Percentiles rank a stretch among this genome's conserved stretches.
Evolutionary conservation across 2,329 filamentous ascomycete species (phyloP).

Genomic region (Metarhizium guizhouense): DNA sequence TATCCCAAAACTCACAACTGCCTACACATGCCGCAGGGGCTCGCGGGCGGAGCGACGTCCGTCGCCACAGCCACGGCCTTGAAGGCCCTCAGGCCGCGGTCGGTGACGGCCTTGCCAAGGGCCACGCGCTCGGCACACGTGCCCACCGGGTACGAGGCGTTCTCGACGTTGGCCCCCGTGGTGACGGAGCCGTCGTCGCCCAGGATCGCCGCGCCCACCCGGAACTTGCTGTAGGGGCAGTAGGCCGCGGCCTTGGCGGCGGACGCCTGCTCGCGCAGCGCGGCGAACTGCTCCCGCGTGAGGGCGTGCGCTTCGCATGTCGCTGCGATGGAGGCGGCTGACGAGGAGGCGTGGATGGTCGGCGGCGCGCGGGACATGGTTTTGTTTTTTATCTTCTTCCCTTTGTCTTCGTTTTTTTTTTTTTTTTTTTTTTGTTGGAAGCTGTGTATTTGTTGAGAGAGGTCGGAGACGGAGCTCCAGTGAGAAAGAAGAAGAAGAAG

Average conservation of each 20-base stretch:
- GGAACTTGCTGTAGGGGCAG: slow-evolving; percentile 89
- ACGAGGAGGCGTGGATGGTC: neutral
- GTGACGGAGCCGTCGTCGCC: slow-evolving; percentile 31
- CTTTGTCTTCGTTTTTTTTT: too few species aligned
- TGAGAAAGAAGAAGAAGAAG: too few species aligned
- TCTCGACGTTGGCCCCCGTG: slow-evolving; percentile 81
- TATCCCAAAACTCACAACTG: slow-evolving; percentile 58
- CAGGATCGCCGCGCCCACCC: slow-evolving; percentile 77
- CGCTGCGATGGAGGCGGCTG: slow-evolving; percentile 15
- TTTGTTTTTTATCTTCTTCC: neutral
- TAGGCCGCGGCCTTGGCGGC: slow-evolving; percentile 74
- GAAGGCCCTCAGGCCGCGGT: slow-evolving; percentile 42
- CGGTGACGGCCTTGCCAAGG: slow-evolving; percentile 67
- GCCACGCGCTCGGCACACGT: slow-evolving; percentile 93
- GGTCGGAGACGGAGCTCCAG: too few species aligned
- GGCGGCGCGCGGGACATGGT: neutral
- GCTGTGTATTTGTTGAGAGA: too few species aligned
- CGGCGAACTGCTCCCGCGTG: slow-evolving; percentile 52
- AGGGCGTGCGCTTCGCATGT: slow-evolving; percentile 35
- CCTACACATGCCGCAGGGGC: slow-evolving; percentile 92
- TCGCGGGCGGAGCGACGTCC: slow-evolving; percentile 59
- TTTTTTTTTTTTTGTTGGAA: too few species aligned
- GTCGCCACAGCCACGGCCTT: slow-evolving; percentile 80
- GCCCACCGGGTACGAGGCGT: slow-evolving; percentile 87
- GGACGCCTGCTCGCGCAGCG: slow-evolving; percentile 52